Percentiles rank a stretch among this genome's conserved stretches.
Conservation (phyloP, 331 rosid genomes). For the Quercus phellos region DNA sequence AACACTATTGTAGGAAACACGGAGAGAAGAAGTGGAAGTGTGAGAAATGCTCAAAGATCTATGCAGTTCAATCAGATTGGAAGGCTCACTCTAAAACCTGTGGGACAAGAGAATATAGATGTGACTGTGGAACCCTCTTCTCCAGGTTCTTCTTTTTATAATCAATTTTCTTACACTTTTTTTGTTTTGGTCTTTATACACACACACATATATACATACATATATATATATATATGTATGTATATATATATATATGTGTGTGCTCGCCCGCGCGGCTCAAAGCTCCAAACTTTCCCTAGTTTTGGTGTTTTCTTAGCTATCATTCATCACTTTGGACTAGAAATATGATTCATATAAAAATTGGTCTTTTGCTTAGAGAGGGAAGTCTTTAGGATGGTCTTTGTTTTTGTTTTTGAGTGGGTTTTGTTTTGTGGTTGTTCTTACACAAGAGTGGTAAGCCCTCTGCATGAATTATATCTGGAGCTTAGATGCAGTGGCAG, state of each 20-base stretch:
- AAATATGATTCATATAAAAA: neutral
- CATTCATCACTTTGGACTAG: neutral
- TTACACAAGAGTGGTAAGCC: constrained; percentile 32
- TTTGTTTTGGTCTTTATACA: neutral
- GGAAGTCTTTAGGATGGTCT: neutral
- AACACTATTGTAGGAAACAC: constrained; percentile 87
- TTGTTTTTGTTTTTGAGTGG: neutral
- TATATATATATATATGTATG: no score
- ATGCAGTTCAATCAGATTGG: constrained; percentile 98
- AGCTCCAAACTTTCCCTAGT: neutral
- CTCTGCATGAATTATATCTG: constrained; percentile 12
- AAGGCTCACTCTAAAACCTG: constrained; percentile 96
- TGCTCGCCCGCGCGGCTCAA: no score
- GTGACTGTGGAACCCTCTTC: constrained; percentile 97
- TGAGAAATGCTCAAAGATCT: constrained; percentile 86
- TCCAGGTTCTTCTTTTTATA: constrained; percentile 50
- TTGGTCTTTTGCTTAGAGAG: constrained; percentile 12
- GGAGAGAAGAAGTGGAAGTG: constrained; percentile 99
- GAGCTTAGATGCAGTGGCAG: constrained; percentile 27
- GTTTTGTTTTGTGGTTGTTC: constrained; percentile 18
- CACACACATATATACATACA: no score
- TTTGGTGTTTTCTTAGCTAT: neutral
- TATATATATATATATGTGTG: no score
- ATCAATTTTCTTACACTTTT: neutral
- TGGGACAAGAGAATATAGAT: constrained; percentile 93